Conservation (phyloP, 2,329 filamentous ascomycete genomes). For the Elsinoe ampelina region DNA sequence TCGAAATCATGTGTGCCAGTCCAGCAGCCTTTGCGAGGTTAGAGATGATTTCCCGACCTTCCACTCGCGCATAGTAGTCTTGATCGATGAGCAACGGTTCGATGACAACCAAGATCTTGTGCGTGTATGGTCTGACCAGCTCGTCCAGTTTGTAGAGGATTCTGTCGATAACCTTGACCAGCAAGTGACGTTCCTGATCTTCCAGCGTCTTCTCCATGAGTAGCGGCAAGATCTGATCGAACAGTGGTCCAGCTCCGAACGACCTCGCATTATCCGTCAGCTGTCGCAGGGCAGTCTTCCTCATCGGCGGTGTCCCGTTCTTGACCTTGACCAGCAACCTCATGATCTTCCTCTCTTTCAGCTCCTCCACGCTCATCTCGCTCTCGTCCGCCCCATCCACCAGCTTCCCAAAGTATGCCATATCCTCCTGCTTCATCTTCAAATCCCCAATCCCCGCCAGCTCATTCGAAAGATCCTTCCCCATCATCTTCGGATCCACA, state of each 20-base stretch:
- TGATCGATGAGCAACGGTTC: constrained; percentile 98
- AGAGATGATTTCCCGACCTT: constrained; percentile 97
- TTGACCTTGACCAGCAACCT: constrained; percentile 93
- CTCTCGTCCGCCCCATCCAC: constrained; percentile 92
- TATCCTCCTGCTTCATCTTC: constrained; percentile 96
- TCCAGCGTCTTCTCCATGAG: constrained; percentile 98
- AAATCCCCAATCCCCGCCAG: constrained; percentile 93
- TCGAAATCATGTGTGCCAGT: constrained; percentile 97
- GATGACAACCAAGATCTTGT: constrained; percentile 97
- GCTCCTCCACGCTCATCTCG: constrained; percentile 80
- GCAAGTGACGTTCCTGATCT: constrained; percentile 92
- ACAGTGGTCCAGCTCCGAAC: constrained; percentile 87
- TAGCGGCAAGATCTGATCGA: constrained; percentile 92
- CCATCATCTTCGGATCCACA: constrained; percentile 69
- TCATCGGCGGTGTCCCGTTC: constrained; percentile 96
- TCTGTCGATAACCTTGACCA: constrained; percentile 98
- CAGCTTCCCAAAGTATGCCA: constrained; percentile 97
- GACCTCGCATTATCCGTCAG: constrained; percentile 94
- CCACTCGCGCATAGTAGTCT: constrained; percentile 97
- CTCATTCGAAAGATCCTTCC: constrained; percentile 87
- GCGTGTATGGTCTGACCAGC: constrained; percentile 87
- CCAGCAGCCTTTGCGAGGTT: constrained; percentile 95
- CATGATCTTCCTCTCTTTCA: constrained; percentile 99
- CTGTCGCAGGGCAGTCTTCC: constrained; percentile 94
- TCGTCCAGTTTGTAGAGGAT: constrained; percentile 98